Evolutionary conservation across 768 basidiomycete species (phyloP).

Genomic region (Psilocybe subaeruginosa): DNA sequence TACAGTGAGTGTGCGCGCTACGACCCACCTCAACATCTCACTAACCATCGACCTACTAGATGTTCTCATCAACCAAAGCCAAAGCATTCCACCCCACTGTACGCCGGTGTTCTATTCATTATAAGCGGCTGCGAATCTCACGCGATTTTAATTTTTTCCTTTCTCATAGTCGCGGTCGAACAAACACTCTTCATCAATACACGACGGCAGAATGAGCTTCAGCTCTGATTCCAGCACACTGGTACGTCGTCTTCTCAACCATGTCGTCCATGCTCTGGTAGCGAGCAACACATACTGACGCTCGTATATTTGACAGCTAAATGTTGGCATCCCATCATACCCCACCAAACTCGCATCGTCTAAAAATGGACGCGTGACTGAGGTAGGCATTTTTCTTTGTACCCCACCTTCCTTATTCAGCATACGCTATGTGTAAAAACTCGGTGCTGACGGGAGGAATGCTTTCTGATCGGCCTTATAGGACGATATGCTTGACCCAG

Average conservation of each 20-base stretch:
- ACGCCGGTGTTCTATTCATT: constrained; percentile 1
- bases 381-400: constrained; percentile 13
- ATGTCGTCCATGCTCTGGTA: background rate
- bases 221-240: constrained; percentile 27
- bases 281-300: background rate
- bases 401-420: constrained; percentile 1
- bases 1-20: constrained; percentile 11
- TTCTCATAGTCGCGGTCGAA: constrained; percentile 17
- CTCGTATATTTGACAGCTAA: constrained; percentile 8
- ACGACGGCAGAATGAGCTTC: constrained; percentile 29
- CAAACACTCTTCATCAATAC: constrained; percentile 21
- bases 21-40: background rate
- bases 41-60: constrained; percentile 7
- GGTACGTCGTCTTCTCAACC: constrained; percentile 12
- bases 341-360: constrained; percentile 10
- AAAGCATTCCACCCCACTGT: constrained; percentile 13
- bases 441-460: constrained; percentile 14
- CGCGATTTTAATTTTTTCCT: constrained; percentile 7
- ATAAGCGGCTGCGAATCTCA: constrained; percentile 12
- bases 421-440: background rate
- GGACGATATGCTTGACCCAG: constrained; percentile 36
- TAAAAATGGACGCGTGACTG: constrained; percentile 11
- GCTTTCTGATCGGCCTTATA: constrained; percentile 4
- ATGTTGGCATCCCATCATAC: constrained; percentile 17
- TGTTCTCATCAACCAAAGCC: constrained; percentile 15